Percentiles rank a stretch among this genome's conserved stretches.
Conservation (phyloP, 2,329 filamentous ascomycete genomes). For the Epicoccum nigrum region DNA sequence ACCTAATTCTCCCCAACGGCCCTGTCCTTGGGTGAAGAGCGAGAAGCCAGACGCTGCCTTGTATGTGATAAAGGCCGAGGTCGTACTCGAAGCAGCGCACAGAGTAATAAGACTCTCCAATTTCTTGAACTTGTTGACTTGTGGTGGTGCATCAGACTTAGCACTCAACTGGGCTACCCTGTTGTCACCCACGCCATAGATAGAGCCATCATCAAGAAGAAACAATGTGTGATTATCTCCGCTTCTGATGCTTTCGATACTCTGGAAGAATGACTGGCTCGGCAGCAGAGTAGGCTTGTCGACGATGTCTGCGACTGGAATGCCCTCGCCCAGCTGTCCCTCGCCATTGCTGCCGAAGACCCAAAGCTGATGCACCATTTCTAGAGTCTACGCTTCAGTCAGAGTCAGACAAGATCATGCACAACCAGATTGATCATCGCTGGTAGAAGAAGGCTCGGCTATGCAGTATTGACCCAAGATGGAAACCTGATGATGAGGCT, state of each 20-base stretch:
- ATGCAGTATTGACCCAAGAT: background rate
- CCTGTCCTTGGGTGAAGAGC: conserved; percentile 25
- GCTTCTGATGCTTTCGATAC: conserved; percentile 54
- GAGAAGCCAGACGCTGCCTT: background rate
- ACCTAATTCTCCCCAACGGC: conserved; percentile 38
- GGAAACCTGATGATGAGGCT: background rate
- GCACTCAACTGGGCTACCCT: conserved; percentile 47
- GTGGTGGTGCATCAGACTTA: background rate
- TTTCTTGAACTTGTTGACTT: background rate
- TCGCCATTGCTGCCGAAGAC: conserved; percentile 61
- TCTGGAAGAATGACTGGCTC: conserved; percentile 3
- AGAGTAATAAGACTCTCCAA: conserved; percentile 3
- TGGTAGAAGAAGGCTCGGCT: background rate
- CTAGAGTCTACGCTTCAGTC: background rate
- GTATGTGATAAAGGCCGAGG: conserved; percentile 32
- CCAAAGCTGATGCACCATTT: conserved; percentile 41
- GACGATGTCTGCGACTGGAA: conserved; percentile 52
- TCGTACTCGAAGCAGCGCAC: conserved; percentile 33
- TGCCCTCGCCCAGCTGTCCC: conserved; percentile 55
- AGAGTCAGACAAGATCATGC: too few relatives aligned
- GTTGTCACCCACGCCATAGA: conserved; percentile 72
- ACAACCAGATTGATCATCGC: background rate
- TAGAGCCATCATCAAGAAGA: conserved; percentile 62
- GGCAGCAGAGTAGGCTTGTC: conserved; percentile 22
- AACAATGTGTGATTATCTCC: conserved; percentile 90